Evolutionary conservation across 495 filamentous ascomycete genomes (phyloP), one percentile per base, ranked within the genome.

Genomic region (Talaromyces thailandensis): DNA sequence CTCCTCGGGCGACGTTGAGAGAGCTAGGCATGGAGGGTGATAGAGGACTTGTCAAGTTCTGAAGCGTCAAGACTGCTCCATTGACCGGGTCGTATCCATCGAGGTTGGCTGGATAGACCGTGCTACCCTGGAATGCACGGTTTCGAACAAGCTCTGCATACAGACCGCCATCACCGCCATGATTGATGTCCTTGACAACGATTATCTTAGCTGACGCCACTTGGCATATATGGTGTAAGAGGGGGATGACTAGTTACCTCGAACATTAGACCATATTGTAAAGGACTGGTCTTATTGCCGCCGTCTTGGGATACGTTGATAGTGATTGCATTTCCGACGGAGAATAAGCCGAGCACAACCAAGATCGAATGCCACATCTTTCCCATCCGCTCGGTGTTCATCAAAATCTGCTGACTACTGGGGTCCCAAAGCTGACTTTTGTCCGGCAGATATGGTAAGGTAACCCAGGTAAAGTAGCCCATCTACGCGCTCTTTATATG

Each of bases 81-180:
- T 80, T 80, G 40, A 89, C 72, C 8, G 83, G 64, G 21, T 77
- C 71, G 79, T 87, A 90, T 7, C 67, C 76, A 1, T 80, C 78
- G 23, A 87, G 71, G 9, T 75, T 78, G 2, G 50, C 50, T 12
- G 50, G 50, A 52, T 52, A 52, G 6, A 75, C 69, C 3, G 64
- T 75, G 6, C 68, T 70, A 9, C 83, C 83, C 67, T 87, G 84
- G 61, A 92, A 91, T n/a, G 87, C 89, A 56, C 88, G 82, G 71
- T 92, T 92, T 29, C 77, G 77, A 28, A 91, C 84, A 14, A 92
- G 70, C 66, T 92, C 87, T 29, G 86, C 88, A 65, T 92, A 90
- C 43, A 91, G 82, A 14, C 89, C 89, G 6, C 89, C 89, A 67
- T 91, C 89, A 7, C 88, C 88, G 23, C 84, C 88, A 69, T 89